Evolutionary conservation across 352 stramenopile genomes (phyloP), one percentile per base, ranked within the genome.

Genomic region (Pythium volutum): DNA sequence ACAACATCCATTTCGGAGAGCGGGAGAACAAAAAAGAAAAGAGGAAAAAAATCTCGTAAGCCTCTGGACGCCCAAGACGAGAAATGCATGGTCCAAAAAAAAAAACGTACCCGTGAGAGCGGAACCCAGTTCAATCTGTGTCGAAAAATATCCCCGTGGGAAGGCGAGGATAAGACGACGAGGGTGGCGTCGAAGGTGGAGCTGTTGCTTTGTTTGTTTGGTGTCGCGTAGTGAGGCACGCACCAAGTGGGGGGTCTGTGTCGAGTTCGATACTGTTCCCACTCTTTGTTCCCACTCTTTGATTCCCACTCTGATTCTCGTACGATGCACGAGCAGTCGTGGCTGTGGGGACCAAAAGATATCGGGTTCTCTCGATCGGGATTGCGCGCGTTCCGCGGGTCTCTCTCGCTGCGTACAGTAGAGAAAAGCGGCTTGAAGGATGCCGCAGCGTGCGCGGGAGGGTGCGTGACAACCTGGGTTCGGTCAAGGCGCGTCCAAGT

Each of bases 211-310:
- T 4, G 18, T 15, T 22, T 10, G n/a, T 14, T 29, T 27, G 10
- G 22, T 25, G 41, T 25, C 41, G 41, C 41, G 41, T 27, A 26
- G 34, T 12, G 45, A 51, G 51, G 22, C 22, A 14, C 25, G 20
- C 14, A 26, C 34, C n/a, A 38, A 38, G 26, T 43, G 54, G 14
- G n/a, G 14, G 41, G 27, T 52, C 42, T 60, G 54, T 60, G 54
- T 60, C 54, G 20, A 60, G 22, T 26, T 60, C 12, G 39, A 38
- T 43, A 52, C 39, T 60, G 54, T 60, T 25, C 42, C 42, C 23
- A n/a, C 9, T 20, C 36, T 26, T 34, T n/a, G 22, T n/a, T n/a
- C n/a, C 42, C 23, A n/a, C 9, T 20, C 36, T 26, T 34, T n/a
- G 22, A 43, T 41, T 54, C 29, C 34, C 14, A 47, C n/a, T 55